Evolutionary conservation across 176 grass and related monocot genomes (phyloP).

Genomic region (bread wheat (Triticum aestivum)): DNA sequence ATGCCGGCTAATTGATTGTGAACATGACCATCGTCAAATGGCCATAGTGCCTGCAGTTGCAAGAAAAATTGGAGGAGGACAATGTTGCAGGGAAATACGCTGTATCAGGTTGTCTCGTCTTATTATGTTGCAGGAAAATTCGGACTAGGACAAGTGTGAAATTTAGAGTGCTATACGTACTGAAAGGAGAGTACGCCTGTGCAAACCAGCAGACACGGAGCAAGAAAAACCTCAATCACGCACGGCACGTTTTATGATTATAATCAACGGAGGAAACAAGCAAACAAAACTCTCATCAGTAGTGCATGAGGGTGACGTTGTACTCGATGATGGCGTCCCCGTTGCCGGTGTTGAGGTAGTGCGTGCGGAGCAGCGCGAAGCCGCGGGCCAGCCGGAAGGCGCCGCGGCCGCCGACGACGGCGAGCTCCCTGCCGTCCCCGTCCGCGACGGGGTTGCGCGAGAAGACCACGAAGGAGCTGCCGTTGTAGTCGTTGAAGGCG

Average conservation of each 20-base stretch:
- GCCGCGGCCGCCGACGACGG: conserved; percentile 18
- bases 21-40: too few relatives aligned
- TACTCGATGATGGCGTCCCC: conserved; percentile 38
- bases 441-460: conserved; percentile 26
- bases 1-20: too few relatives aligned
- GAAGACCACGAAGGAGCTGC: conserved; percentile 59
- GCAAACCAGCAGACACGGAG: background rate
- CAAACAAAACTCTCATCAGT: background rate
- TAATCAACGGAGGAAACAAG: too few relatives aligned
- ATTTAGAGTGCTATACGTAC: too few relatives aligned
- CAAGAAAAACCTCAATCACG: background rate
- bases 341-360: background rate
- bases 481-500: conserved; percentile 38
- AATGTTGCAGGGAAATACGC: too few relatives aligned
- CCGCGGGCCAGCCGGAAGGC: conserved; percentile 1
- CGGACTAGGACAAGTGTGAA: too few relatives aligned
- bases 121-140: background rate
- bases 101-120: too few relatives aligned
- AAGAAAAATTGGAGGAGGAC: too few relatives aligned
- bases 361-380: background rate
- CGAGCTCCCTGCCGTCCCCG: background rate
- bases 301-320: conserved; percentile 49
- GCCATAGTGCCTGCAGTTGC: too few relatives aligned
- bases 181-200: too few relatives aligned
- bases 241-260: background rate